Evolutionary conservation across 306 rosid species (phyloP).

Genomic region (Arachis hypogaea): DNA sequence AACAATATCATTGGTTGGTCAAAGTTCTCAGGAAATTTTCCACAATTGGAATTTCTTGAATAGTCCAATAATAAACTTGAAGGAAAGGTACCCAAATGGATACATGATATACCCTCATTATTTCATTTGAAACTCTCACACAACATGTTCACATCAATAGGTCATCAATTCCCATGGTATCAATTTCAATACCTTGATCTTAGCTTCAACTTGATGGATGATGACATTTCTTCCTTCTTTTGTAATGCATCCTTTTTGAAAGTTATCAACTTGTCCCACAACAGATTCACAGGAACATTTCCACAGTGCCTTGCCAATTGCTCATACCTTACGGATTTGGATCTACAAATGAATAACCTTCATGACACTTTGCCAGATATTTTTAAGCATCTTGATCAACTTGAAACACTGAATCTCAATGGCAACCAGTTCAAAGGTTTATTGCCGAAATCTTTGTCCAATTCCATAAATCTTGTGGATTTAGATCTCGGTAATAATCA

Average conservation of each 20-base stretch:
- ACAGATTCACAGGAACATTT: too few relatives aligned
- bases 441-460: slow-evolving; percentile 35
- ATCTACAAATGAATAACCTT: slow-evolving; percentile 13
- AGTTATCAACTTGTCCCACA: too few relatives aligned
- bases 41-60: background rate
- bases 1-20: background rate
- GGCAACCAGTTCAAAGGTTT: slow-evolving; percentile 40
- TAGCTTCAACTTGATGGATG: background rate
- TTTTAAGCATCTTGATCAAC: fast-evolving
- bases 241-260: too few relatives aligned
- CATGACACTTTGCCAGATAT: slow-evolving; percentile 23
- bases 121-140: background rate
- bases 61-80: background rate
- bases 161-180: background rate
- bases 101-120: background rate
- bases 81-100: slow-evolving; percentile 4
- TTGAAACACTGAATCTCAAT: background rate
- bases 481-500: slow-evolving; percentile 47
- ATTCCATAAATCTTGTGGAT: background rate
- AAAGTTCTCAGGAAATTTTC: background rate
- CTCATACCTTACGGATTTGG: too few relatives aligned
- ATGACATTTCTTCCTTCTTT: too few relatives aligned
- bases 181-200: background rate
- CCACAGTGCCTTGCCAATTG: too few relatives aligned
- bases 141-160: background rate